Evolutionary conservation across 148 eudicot genomes (phyloP), one percentile per base, ranked within the genome.

Genomic region (Amaranthus hypochondriacus): DNA sequence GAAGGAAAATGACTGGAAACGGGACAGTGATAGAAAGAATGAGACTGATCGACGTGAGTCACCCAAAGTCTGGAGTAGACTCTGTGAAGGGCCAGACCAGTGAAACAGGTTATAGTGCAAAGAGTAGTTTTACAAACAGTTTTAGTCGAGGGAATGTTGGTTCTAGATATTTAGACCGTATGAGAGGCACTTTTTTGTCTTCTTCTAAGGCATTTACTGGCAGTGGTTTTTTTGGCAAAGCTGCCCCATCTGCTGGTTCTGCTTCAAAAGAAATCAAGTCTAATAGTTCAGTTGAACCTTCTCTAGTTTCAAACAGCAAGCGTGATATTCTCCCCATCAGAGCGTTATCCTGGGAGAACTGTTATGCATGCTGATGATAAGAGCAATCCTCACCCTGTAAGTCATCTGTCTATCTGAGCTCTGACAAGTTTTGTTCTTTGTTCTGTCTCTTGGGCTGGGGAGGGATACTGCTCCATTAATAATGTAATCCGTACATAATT

Each of bases 201-300:
- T 88, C 98, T 72, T 94, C 96, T 9, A 89, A 88, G 83, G 97
- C 96, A 83, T 82, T 93, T 68, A 82, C 90, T 83, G 90, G 96
- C 70, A 81, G 89, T 78, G 82, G 87, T 75, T 92, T 92, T 75
- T 95, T 92, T 81, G 89, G 97, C 56, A 90, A 85, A 81, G 85
- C 83, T 72, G 66, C 86, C 54, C 83, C 79, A 68, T 74, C 68
- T 74, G 73, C 83, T 79, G 61, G 81, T 58, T 76, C 79, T 72
- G 64, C 79, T 80, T 77, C 89, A 44, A 90, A 96, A 81, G 98
- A 89, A 73, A 73, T 79, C 77, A 95, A 84, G 83, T 73, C 85
- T 75, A 81, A 74, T 80, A 75, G 65, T 72, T 76, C 84, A 69
- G 80, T 73, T 7, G 92, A 87, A 75, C 78, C 74, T 76, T 73